Base-by-base conservation (phyloP, 768 basidiomycete species). In the Trametes meyenii region DNA sequence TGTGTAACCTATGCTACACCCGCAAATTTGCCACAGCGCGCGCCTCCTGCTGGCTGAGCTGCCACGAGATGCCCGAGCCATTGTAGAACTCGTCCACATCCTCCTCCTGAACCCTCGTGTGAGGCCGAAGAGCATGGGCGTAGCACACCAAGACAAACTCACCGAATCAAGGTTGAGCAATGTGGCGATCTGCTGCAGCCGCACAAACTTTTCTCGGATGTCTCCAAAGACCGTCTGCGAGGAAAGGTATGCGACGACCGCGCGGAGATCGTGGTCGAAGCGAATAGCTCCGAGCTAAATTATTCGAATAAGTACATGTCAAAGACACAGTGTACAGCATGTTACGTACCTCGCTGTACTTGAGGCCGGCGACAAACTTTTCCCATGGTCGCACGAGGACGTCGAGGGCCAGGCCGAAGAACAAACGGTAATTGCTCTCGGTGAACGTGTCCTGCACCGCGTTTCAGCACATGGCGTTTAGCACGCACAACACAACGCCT, bases 351-450 rank as follows among this genome's bases (percentile, higher is more conserved):
- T 98, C 96, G 12, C 92, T 92, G 71, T 91, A 98, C 74, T 84
- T 89, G 69, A 96, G 80, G 0, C 85, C 81, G 67, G 87, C 79
- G 21, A 95, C 79, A 66, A 87, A 84, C 73, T 92, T 96, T 76
- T 99, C 97, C 95, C 95, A 98, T 45, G 95, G 96, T 49, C 92
- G 82, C n/a, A 97, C 85, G 19, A 98, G 78, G 7, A 92, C 85
- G 70, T 96, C 95, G 16, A 98, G 81, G 0, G 88, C 87, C 39
- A 96, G 82, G 10, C 85, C 85, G 70, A 96, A 96, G 75, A 98
- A 88, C 23, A 88, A 71, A 11, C 90, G 88, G 71, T 90, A 97
- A 72, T 98, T 98, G 49, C 75, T 81, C 59, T 96, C 93, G 0
- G 94, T 96, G 71, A 97, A 89, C 0, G 85, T 79, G 48, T 92